These are phyloP conservation scores for Neonectria sp. DNA, from an alignment of 2,329 filamentous ascomycete species.

Conservation along the genomic window DNA sequence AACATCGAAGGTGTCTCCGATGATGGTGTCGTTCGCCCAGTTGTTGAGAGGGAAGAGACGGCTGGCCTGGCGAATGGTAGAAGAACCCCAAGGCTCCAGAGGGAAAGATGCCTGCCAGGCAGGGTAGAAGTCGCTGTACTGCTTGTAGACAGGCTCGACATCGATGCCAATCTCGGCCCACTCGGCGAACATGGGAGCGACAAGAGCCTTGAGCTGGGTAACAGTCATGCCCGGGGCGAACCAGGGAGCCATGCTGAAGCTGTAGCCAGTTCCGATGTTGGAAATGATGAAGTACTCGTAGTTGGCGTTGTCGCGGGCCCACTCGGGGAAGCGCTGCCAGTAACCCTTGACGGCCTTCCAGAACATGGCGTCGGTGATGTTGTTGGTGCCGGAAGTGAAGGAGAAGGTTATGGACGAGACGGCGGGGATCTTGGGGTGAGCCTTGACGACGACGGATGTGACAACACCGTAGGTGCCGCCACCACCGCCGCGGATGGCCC, in stretches of 20 bases:
- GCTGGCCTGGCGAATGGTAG: constrained; percentile 43
- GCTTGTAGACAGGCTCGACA: constrained; percentile 41
- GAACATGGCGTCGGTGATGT: constrained; percentile 45
- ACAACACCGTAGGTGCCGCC: constrained; percentile 64
- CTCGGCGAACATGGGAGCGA: constrained; percentile 54
- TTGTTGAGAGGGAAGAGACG: constrained; percentile 36
- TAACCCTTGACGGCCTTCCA: constrained; percentile 48
- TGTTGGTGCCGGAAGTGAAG: constrained; percentile 38
- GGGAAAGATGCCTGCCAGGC: constrained; percentile 46
- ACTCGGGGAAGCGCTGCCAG: constrained; percentile 44
- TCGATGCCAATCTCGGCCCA: constrained; percentile 50
- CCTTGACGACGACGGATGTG: constrained; percentile 54
- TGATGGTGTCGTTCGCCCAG: constrained; percentile 32
- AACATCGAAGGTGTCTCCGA: constrained; percentile 27
- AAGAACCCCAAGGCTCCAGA: constrained; percentile 45
- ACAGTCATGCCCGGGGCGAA: constrained; percentile 40
- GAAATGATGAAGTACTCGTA: constrained; percentile 47
- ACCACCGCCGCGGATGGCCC: constrained; percentile 72
- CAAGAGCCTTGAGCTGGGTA: constrained; percentile 43
- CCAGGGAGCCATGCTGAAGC: constrained; percentile 50
- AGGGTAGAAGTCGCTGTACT: constrained; percentile 46
- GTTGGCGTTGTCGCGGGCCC: constrained; percentile 43
- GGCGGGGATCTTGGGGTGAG: constrained; percentile 51
- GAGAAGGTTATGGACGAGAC: constrained; percentile 49
- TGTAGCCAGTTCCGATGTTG: constrained; percentile 48